Evolutionary conservation across 2,329 filamentous ascomycete genomes (phyloP).

Genomic region (Dendryphion nanum): DNA sequence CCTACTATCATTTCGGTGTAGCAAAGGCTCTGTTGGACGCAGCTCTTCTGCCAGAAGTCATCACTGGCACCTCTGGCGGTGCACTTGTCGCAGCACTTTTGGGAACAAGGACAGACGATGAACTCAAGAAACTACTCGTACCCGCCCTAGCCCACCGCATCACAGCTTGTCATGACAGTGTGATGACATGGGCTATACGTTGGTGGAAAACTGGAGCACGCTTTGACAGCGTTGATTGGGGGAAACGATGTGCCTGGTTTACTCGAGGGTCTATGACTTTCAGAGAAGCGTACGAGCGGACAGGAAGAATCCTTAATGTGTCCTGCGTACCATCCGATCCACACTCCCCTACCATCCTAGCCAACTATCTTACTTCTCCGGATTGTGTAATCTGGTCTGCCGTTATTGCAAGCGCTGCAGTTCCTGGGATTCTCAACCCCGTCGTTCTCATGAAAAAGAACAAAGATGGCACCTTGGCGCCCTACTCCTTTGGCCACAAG

Average conservation of each 20-base stretch:
- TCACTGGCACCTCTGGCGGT: slow-evolving; percentile 93
- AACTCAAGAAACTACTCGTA: slow-evolving; percentile 79
- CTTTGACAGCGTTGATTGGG: slow-evolving; percentile 94
- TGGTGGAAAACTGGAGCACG: slow-evolving; percentile 93
- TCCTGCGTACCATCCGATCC: slow-evolving; percentile 95
- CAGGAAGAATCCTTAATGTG: slow-evolving; percentile 91
- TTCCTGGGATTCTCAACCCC: slow-evolving; percentile 93
- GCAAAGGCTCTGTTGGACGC: slow-evolving; percentile 86
- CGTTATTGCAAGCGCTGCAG: slow-evolving; percentile 88
- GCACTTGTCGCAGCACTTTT: slow-evolving; percentile 85
- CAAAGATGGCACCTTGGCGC: slow-evolving; percentile 70
- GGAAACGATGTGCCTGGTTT: slow-evolving; percentile 82
- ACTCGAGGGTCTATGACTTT: slow-evolving; percentile 90
- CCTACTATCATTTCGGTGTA: slow-evolving; percentile 95
- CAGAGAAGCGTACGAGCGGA: slow-evolving; percentile 88
- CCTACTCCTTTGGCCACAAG: slow-evolving; percentile 97
- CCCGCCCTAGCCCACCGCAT: slow-evolving; percentile 84
- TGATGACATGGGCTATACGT: slow-evolving; percentile 72
- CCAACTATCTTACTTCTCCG: slow-evolving; percentile 91
- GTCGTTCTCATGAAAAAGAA: slow-evolving; percentile 90
- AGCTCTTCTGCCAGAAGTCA: slow-evolving; percentile 82
- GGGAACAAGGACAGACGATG: slow-evolving; percentile 86
- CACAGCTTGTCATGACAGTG: slow-evolving; percentile 77
- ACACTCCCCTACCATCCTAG: slow-evolving; percentile 86
- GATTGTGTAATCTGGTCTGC: slow-evolving; percentile 99